phyloP scores from a whole-genome alignment of 1,139 yeast species.

The Pichia norvegensis region DNA sequence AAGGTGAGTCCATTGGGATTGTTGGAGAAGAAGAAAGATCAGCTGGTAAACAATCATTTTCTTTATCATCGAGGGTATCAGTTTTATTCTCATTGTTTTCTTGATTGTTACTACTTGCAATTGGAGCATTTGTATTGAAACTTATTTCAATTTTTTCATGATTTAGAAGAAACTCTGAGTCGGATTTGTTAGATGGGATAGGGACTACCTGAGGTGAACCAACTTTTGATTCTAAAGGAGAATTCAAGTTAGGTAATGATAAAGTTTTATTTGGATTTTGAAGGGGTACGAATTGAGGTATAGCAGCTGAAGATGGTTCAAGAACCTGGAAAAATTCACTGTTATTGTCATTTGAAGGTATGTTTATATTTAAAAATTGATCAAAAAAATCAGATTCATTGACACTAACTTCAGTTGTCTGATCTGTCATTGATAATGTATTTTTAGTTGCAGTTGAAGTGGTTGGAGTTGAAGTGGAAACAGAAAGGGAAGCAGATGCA shows the following conservation, averaged over 20 bases:
- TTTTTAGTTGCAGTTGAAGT: not conserved
- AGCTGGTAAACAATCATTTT: conserved; percentile 6
- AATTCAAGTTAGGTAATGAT: not conserved
- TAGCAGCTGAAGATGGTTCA: not conserved
- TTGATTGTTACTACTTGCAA: not conserved
- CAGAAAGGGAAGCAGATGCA: not conserved
- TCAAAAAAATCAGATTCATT: conserved; percentile 2
- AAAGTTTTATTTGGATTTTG: not conserved
- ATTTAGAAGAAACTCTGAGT: not conserved
- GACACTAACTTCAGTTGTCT: not conserved
- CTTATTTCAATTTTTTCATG: not conserved
- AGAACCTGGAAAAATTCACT: not conserved
- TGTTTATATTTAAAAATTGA: conserved; percentile 1
- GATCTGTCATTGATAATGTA: not conserved
- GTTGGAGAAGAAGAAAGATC: conserved; percentile 15
- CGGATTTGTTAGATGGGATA: not conserved
- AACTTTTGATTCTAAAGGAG: not conserved
- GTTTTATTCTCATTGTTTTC: conserved; percentile 10
- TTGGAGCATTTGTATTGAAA: not conserved
- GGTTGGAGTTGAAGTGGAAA: not conserved
- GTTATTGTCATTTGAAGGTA: not conserved
- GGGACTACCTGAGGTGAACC: not conserved
- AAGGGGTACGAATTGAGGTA: not conserved
- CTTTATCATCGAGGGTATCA: conserved; percentile 13
- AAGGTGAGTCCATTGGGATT: conserved; percentile 19